Percentiles rank a stretch among this genome's conserved stretches.
phyloP scores from a whole-genome alignment of 257 asterid species.

The Capsicum pubescens region DNA sequence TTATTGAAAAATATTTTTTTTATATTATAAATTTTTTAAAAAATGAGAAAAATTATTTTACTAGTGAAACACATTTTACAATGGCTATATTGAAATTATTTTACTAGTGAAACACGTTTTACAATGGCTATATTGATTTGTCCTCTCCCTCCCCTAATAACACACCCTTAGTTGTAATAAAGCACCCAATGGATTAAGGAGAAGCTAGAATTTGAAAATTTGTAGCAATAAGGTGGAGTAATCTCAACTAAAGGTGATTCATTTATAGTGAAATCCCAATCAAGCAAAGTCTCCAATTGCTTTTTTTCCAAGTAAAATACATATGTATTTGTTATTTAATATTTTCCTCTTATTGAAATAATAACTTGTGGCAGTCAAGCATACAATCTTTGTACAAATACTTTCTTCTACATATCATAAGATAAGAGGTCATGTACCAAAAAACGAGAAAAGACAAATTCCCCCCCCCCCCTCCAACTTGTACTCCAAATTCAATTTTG shows the following conservation, averaged over 20 bases:
- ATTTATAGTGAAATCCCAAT: too few species aligned
- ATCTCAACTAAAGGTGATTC: too few species aligned
- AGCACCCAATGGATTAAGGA: too few species aligned
- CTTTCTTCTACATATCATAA: neutral
- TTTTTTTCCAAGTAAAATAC: neutral
- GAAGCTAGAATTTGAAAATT: too few species aligned
- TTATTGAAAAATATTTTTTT: neutral
- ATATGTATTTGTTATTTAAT: neutral
- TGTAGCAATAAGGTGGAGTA: too few species aligned
- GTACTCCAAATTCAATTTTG: too few species aligned
- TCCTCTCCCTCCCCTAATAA: neutral
- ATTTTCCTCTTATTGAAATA: neutral
- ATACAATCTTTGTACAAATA: neutral
- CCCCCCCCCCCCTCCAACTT: too few species aligned
- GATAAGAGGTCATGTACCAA: neutral
- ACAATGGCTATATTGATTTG: neutral
- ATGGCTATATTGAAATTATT: neutral
- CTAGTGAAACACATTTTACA: neutral
- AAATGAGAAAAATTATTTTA: neutral
- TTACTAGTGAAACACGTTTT: too few species aligned
- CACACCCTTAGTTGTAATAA: too few species aligned
- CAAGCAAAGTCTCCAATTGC: neutral
- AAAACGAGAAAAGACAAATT: too few species aligned
- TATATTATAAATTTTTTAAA: neutral
- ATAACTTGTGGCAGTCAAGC: neutral